These are phyloP conservation scores for Sphaerulina vaccinii DNA, from an alignment of 2,329 filamentous ascomycete genomes.

Conservation along the genomic window DNA sequence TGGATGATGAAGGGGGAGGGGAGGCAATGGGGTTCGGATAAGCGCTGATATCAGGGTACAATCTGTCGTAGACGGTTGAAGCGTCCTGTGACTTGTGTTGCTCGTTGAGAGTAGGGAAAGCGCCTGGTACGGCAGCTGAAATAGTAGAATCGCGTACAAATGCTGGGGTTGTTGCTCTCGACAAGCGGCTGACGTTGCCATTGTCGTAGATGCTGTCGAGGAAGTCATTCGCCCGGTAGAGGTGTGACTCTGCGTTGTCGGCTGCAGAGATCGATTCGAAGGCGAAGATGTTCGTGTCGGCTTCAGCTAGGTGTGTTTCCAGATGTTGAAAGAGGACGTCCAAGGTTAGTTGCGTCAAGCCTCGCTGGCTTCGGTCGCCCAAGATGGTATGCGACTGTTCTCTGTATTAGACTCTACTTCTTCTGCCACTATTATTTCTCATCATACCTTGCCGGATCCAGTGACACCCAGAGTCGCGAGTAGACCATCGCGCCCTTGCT, in stretches of 20 bases:
- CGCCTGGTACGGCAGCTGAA: conserved; percentile 26
- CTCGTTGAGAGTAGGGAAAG: conserved; percentile 29
- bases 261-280: conserved; percentile 73
- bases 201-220: conserved; percentile 78
- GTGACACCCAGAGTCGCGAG: conserved; percentile 91
- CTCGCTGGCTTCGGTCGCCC: conserved; percentile 80
- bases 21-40: conserved; percentile 21
- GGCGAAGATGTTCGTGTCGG: conserved; percentile 55
- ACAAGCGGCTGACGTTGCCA: conserved; percentile 46
- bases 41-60: conserved; percentile 34
- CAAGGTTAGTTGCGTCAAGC: conserved; percentile 85
- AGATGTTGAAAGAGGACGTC: conserved; percentile 87
- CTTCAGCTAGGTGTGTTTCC: conserved; percentile 66
- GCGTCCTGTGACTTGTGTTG: conserved; percentile 22
- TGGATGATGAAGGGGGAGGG: conserved; percentile 23
- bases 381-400: conserved; percentile 92
- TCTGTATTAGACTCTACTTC: conserved; percentile 11
- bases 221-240: conserved; percentile 72
- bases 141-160: conserved; percentile 40
- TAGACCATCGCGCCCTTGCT: conserved; percentile 82
- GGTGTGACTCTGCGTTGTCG: conserved; percentile 76
- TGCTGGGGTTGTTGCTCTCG: conserved; percentile 48
- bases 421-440: neutral
- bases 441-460: conserved; percentile 83
- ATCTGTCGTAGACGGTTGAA: conserved; percentile 33